Base-by-base conservation (phyloP, 371 early-diverging fungal species). In the Syncephalastrum contaminatum region DNA sequence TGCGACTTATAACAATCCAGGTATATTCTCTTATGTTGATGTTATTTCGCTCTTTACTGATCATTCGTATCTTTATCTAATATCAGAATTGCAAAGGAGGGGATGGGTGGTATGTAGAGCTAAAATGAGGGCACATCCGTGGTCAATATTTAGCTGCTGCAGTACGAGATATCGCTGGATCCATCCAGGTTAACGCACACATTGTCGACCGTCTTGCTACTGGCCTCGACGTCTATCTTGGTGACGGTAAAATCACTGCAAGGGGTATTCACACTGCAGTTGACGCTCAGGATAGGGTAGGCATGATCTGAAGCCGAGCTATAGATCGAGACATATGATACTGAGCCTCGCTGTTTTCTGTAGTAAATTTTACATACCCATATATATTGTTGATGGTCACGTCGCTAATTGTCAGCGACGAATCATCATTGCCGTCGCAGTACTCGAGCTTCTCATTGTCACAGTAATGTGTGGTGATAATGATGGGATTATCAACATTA, bases 401-500 rank as follows among this genome's bases (percentile, higher is more conserved):
- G 30, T 43, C 64, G 40, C 54, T 57, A 41, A 67, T 67, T 22
- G 55, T 55, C 54, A 67, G 52, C 12, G 64, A 67, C 12, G 42
- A 47, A 7, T 53, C 40, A 18, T 63, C 61, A 36, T 60, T 58
- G 24, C 58, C 58, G 16, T 47, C 49, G 18, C 61, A 58, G 39
- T 54, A 60, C 2, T 54, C 46, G 22, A 43, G 16, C 27, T 67
- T 58, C 18, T 67, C 45, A 19, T 55, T 47, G 36, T 62, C 63
- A 46, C 67, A 66, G 43, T 66, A 66, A 16, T 62, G 63, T 3
- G 68, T 63, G 3, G 68, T 67, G 27, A 63, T 48, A 20, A 67
- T 19, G 20, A 67, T 55, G 5, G 68, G 68, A 46, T 67, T 60
- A 4, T 67, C 61, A 4, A 55, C 64, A n/a, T 56, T 60, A 10